A percentile compares a stretch with the other conserved stretches of the same genome.
These are phyloP conservation scores for Cryphonectria japonica DNA, from an alignment of 2,329 filamentous ascomycete species.

Conservation along the genomic window DNA sequence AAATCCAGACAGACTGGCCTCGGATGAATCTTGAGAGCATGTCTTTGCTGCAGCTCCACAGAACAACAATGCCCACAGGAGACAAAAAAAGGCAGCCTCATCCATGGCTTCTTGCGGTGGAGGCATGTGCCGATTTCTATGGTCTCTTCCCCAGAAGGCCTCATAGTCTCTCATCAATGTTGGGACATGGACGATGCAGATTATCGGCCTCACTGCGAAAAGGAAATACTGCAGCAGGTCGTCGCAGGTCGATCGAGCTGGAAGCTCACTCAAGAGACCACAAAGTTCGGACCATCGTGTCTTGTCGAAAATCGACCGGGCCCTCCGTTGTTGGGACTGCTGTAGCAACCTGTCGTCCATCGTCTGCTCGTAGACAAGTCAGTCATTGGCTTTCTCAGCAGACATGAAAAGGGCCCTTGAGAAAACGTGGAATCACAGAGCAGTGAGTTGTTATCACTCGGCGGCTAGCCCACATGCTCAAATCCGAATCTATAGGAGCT, in stretches of 20 bases:
- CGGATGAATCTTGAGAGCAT: background rate
- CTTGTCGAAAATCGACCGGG: background rate
- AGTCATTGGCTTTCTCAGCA: background rate
- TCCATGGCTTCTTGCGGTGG: background rate
- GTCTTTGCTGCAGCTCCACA: conserved; percentile 1
- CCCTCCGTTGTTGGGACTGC: background rate
- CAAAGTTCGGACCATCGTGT: background rate
- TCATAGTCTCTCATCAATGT: background rate
- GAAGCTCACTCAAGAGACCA: background rate
- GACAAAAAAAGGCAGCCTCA: background rate
- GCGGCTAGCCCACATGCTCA: no score
- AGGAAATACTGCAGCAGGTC: background rate
- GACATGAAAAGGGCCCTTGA: no score
- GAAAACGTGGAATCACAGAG: no score
- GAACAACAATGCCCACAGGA: conserved; percentile 1
- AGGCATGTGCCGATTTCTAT: background rate
- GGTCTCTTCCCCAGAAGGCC: background rate
- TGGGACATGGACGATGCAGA: conserved; percentile 3
- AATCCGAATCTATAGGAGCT: no score
- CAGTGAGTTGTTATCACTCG: no score
- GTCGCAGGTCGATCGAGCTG: background rate
- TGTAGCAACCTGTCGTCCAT: background rate
- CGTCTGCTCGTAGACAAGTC: background rate
- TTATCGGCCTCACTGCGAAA: background rate
- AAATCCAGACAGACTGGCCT: background rate